Base-by-base conservation (phyloP, 2,329 filamentous ascomycete genomes). In the Aspergillus ibericus region DNA sequence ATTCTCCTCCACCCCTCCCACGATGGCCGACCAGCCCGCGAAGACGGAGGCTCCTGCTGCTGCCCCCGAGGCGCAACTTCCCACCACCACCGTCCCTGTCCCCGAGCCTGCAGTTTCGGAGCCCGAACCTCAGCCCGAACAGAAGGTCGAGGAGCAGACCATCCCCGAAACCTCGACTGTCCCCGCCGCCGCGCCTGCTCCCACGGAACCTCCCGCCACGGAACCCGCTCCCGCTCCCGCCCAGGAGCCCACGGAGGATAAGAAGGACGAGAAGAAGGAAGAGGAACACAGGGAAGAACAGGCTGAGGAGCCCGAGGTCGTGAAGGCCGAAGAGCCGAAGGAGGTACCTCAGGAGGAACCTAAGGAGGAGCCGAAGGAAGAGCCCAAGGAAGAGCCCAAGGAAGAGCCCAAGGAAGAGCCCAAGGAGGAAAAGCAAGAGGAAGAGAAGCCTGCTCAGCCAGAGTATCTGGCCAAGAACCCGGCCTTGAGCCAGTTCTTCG, bases 401-500 rank as follows among this genome's bases (percentile, higher is more conserved):
- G 32, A 29, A 1, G n/a, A n/a, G n/a, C n/a, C n/a, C n/a, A n/a
- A n/a, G n/a, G n/a, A n/a, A n/a, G 38, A 53, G 29, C 35, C 34
- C 20, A 50, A 18, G 32, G 49, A 60, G 12, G 42, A 59, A 36
- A 12, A 52, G 32, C 15, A 52, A 25, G 51, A 34, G 55, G 65
- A 66, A 15, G 63, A 71, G 35, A 66, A 72, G 49, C 72, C 73
- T n/a, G 68, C 51, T 34, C 51, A 59, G 35, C 62, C 64, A 5
- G 63, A 60, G 10, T 77, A 76, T 48, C 60, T 78, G 50, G 68
- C 64, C 48, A 73, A 72, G n/a, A 74, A 73, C 51, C 68, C 72
- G 1, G 68, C 80, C 12, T 78, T 91, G 34, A 73, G 75, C 53
- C 78, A 83, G 61, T 81, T 92, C 62, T 83, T 85, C 61, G 78